Conservation (phyloP, 371 early-diverging fungal species). For the Capniomyces stellatus region DNA sequence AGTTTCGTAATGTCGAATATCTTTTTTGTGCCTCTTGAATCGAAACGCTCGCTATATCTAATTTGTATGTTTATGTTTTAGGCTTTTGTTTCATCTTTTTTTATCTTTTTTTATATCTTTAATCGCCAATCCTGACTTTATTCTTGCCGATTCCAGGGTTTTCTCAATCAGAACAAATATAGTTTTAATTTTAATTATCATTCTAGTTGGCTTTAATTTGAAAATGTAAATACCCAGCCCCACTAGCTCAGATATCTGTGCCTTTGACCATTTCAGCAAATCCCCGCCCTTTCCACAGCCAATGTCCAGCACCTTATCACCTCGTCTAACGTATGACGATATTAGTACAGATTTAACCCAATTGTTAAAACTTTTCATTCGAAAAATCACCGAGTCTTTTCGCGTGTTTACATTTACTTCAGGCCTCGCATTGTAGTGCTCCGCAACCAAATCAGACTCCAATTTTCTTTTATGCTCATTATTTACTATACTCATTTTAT, state of each 20-base stretch:
- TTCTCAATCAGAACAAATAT: too few species aligned
- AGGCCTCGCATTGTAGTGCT: constrained; percentile 86
- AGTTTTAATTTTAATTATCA: too few species aligned
- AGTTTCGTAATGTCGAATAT: constrained; percentile 23
- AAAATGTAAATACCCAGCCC: constrained; percentile 29
- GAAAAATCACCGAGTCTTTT: constrained; percentile 64
- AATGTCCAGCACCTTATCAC: constrained; percentile 64
- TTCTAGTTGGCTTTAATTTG: too few species aligned
- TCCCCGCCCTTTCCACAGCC: constrained; percentile 99
- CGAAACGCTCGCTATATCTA: constrained; percentile 88
- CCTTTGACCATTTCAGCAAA: constrained; percentile 75
- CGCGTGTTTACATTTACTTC: constrained; percentile 56
- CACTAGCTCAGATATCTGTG: constrained; percentile 44
- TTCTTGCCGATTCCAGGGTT: too few species aligned
- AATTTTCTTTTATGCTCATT: too few species aligned
- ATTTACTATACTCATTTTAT: too few species aligned
- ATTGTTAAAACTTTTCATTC: constrained; percentile 85
- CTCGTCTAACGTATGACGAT: constrained; percentile 33
- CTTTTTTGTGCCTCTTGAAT: constrained; percentile 74
- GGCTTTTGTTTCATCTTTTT: background rate
- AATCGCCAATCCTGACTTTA: too few species aligned
- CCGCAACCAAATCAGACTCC: constrained; percentile 34
- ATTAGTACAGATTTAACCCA: constrained; percentile 89
- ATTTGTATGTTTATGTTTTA: too few species aligned
- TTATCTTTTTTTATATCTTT: too few species aligned